Evolutionary conservation across 2,329 filamentous ascomycete species (phyloP).

Genomic region (Escovopsis sp.): DNA sequence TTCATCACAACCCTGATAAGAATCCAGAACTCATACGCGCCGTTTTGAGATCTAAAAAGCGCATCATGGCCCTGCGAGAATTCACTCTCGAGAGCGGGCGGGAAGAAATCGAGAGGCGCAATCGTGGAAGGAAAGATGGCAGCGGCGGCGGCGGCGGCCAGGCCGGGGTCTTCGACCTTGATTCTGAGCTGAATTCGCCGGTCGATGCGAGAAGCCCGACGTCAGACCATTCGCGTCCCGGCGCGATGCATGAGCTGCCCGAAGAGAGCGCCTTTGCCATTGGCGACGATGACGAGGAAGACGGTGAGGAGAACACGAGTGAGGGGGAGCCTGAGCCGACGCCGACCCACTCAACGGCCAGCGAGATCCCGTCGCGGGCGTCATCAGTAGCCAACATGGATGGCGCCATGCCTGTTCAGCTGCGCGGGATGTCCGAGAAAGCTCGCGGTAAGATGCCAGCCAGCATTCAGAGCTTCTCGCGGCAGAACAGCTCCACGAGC

Average conservation of each 20-base stretch:
- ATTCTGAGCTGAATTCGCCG: constrained; percentile 43
- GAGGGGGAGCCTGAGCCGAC: constrained; percentile 40
- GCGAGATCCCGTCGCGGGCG: constrained; percentile 45
- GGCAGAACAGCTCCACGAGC: constrained; percentile 80
- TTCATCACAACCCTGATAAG: constrained; percentile 73
- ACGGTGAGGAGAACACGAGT: constrained; percentile 64
- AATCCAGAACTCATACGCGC: constrained; percentile 72
- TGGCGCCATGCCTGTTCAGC: constrained; percentile 65
- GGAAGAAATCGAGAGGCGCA: constrained; percentile 74
- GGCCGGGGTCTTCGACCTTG: constrained; percentile 32
- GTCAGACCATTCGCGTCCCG: constrained; percentile 10
- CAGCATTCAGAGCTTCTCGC: constrained; percentile 64
- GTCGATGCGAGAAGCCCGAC: constrained; percentile 53
- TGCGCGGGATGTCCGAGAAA: constrained; percentile 93
- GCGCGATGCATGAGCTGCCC: constrained; percentile 18
- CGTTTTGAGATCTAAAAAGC: constrained; percentile 63
- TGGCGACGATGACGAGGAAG: constrained; percentile 74
- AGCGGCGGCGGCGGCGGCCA: constrained; percentile 35
- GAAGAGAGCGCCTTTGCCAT: constrained; percentile 77
- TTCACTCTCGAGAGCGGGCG: constrained; percentile 89
- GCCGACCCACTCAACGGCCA: constrained; percentile 47
- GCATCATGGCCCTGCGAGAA: constrained; percentile 68
- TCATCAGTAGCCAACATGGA: constrained; percentile 55
- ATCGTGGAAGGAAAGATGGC: constrained; percentile 52
- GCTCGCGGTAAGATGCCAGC: constrained; percentile 91